Percentiles rank a stretch among this genome's conserved stretches.
phyloP scores from a whole-genome alignment of 2,329 filamentous ascomycete species.

The Botrytis deweyae region DNA sequence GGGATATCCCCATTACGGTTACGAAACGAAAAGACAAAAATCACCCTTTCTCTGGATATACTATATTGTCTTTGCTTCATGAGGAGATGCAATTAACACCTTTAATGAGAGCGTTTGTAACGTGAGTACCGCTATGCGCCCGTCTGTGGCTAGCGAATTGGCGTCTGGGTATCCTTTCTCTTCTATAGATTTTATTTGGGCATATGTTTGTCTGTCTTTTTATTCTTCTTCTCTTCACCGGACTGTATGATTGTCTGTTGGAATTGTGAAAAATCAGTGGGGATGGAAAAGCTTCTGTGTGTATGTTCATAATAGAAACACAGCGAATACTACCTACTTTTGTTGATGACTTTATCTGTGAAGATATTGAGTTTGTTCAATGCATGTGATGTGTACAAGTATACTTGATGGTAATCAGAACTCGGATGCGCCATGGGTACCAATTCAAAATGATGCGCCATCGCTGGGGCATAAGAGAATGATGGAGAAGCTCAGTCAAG shows the following conservation, averaged over 20 bases:
- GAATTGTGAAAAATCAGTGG: background rate
- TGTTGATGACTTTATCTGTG: background rate
- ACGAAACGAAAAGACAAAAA: slow-evolving; percentile 10
- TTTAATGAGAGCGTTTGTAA: slow-evolving; percentile 12
- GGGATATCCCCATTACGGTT: background rate
- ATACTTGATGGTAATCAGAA: background rate
- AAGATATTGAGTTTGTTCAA: background rate
- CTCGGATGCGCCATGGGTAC: background rate
- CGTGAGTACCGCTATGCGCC: background rate
- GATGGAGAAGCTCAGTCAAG: background rate
- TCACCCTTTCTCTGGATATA: slow-evolving; percentile 14
- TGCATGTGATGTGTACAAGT: background rate
- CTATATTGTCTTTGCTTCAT: slow-evolving; percentile 10
- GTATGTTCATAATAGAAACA: background rate
- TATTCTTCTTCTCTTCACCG: background rate
- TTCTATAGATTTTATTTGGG: slow-evolving; percentile 1
- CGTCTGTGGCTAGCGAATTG: slow-evolving; percentile 1
- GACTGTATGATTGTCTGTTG: background rate
- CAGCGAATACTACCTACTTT: background rate
- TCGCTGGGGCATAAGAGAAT: background rate
- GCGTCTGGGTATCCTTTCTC: background rate
- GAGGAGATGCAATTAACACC: slow-evolving; percentile 3
- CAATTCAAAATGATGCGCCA: background rate
- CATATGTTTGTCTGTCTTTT: background rate
- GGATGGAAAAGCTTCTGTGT: background rate